Conservation (phyloP, 73 alveolate genomes). For the Effrenium voratum region DNA sequence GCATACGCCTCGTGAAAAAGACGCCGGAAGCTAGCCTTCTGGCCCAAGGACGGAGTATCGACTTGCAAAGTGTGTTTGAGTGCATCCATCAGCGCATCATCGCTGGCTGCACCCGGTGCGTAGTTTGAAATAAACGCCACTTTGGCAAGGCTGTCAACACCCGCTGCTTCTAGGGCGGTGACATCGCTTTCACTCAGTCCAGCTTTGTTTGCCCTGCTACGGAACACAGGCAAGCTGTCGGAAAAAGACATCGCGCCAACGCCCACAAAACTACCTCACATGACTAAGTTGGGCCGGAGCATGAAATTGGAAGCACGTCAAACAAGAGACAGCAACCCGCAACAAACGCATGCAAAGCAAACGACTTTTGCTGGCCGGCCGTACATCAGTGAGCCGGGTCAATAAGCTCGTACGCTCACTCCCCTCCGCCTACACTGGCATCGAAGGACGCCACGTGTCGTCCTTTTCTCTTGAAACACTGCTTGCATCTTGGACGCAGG, state of each 20-base stretch:
- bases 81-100: background rate
- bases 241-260: background rate
- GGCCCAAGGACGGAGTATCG: background rate
- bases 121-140: background rate
- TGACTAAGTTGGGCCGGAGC: background rate
- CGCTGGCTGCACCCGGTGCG: background rate
- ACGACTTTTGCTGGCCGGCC: too few relatives aligned
- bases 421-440: background rate
- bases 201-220: background rate
- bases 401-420: background rate
- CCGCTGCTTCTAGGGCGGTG: background rate
- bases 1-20: conserved; percentile 17
- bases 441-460: background rate
- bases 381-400: too few relatives aligned
- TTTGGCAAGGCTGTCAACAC: background rate
- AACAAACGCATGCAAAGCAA: background rate
- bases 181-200: background rate
- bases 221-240: background rate
- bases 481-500: background rate
- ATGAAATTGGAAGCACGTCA: background rate
- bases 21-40: background rate
- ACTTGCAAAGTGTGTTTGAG: background rate
- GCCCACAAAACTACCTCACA: background rate
- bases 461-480: background rate
- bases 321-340: background rate